Base-by-base conservation (phyloP, 225 moss, liverwort and hornwort species). In the Polytrichum commune region DNA sequence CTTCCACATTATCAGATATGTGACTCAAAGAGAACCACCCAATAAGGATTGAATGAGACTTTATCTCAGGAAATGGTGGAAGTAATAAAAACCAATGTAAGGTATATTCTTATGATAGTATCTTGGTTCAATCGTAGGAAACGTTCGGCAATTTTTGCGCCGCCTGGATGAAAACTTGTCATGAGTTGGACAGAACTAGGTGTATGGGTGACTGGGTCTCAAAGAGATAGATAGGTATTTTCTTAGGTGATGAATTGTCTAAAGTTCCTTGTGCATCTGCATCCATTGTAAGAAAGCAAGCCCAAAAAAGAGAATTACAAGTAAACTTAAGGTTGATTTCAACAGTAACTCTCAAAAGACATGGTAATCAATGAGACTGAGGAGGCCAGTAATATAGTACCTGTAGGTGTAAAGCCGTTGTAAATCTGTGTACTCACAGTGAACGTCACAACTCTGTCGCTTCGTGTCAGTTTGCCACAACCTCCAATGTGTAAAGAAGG, bases 361-460 rank as follows among this genome's bases (percentile, higher is more conserved):
- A 60, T 6, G 30, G 26, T 56, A 64, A 29, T 18, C 8, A 0
- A 64, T 64, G 5, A 64, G 24, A 25, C 26, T 64, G 25, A 65
- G 9, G 27, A 18, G 65, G 27, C 29, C 29, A 19, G 65, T 60
- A 60, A 20, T 16, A 33, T 66, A 73, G n/a, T 69, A 77, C 55
- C 77, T 66, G 9, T 74, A 64, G 23, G 19, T 53, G 66, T 77
- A 76, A 32, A 76, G 77, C 5, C 58, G 6, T 23, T 58, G 58
- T 22, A 81, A 27, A 46, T 81, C 73, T 4, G 70, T 73, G 66
- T 77, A 74, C 66, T 81, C 77, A 46, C 73, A 70, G 62, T 60
- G 6, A 6, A 58, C n/a, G 13, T 22, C 6, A 30, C 58, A 58
- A 6, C n/a, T 2, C 6, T 22, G 20, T 58, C n/a, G 58, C 58